These are phyloP conservation scores for Podaxis sp. DNA, from an alignment of 768 basidiomycete genomes.

Conservation along the genomic window DNA sequence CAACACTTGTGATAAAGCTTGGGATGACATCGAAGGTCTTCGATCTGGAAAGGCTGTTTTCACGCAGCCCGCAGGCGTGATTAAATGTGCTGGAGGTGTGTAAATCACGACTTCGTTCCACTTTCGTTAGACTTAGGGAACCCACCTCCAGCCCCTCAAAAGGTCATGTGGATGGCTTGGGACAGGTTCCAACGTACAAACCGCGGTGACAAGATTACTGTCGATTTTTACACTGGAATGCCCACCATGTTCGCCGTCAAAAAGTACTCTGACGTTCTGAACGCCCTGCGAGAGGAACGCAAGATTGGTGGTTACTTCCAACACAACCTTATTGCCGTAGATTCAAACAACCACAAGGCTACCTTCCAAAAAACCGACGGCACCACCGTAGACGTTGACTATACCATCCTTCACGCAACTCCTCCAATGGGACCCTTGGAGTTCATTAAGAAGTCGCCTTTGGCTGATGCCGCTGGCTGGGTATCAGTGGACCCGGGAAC, in stretches of 20 bases:
- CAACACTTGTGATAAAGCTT: constrained; percentile 85
- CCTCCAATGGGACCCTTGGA: constrained; percentile 93
- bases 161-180: constrained; percentile 98
- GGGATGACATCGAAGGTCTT: constrained; percentile 76
- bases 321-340: constrained; percentile 79
- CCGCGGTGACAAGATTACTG: constrained; percentile 52
- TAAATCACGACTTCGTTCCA: not conserved
- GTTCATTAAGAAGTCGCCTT: constrained; percentile 72
- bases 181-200: constrained; percentile 68
- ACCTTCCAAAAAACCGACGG: constrained; percentile 83
- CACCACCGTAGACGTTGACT: constrained; percentile 67
- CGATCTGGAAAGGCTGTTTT: constrained; percentile 85
- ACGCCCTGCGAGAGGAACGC: constrained; percentile 73
- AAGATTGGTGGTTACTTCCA: constrained; percentile 79
- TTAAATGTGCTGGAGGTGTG: constrained; percentile 92
- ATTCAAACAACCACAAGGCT: constrained; percentile 69
- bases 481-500: constrained; percentile 82
- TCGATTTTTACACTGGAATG: constrained; percentile 88
- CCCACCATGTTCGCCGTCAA: constrained; percentile 96
- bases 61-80: constrained; percentile 88
- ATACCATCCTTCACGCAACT: constrained; percentile 79
- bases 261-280: constrained; percentile 89
- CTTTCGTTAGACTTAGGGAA: not conserved
- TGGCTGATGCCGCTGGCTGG: constrained; percentile 85
- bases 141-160: constrained; percentile 63